A percentile compares a stretch with the other conserved stretches of the same genome.
Conservation (phyloP, 495 filamentous ascomycete genomes). For the Penicillium canariense region DNA sequence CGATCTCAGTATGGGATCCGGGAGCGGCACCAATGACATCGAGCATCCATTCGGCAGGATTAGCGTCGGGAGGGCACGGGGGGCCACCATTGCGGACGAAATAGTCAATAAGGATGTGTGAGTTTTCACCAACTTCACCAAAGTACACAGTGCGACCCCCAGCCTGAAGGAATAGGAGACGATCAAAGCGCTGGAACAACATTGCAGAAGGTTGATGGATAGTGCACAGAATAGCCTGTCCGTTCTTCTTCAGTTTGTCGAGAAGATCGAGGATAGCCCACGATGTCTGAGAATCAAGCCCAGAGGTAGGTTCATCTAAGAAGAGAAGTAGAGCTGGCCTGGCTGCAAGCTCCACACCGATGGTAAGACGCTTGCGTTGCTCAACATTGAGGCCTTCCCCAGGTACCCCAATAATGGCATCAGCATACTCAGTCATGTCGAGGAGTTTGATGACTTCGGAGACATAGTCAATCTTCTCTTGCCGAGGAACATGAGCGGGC, state of each 20-base stretch:
- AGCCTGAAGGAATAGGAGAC: slow-evolving; percentile 75
- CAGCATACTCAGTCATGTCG: slow-evolving; percentile 80
- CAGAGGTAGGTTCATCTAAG: slow-evolving; percentile 80
- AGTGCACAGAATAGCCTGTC: slow-evolving; percentile 89
- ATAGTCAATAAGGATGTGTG: slow-evolving; percentile 64
- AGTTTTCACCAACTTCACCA: slow-evolving; percentile 76
- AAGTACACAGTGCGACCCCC: slow-evolving; percentile 88
- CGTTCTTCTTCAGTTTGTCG: slow-evolving; percentile 79
- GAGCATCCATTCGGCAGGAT: slow-evolving; percentile 85
- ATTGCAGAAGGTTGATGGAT: slow-evolving; percentile 95
- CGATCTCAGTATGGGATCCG: slow-evolving; percentile 45
- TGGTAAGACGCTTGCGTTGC: neutral
- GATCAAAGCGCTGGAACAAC: slow-evolving; percentile 93
- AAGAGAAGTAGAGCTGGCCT: slow-evolving; percentile 79
- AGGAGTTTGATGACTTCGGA: slow-evolving; percentile 88
- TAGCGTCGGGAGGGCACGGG: slow-evolving; percentile 69
- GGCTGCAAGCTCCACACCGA: neutral
- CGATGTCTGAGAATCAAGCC: slow-evolving; percentile 63
- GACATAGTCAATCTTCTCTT: slow-evolving; percentile 82
- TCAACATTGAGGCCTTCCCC: slow-evolving; percentile 78
- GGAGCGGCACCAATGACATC: slow-evolving; percentile 81
- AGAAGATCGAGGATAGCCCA: slow-evolving; percentile 84
- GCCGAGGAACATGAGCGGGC: slow-evolving; percentile 59
- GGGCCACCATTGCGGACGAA: slow-evolving; percentile 74
- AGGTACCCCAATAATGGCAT: slow-evolving; percentile 79